Evolutionary conservation across 1,284 basidiomycete species (phyloP), one percentile per base, ranked within the genome.

Genomic region (Neolentinus lepideus): DNA sequence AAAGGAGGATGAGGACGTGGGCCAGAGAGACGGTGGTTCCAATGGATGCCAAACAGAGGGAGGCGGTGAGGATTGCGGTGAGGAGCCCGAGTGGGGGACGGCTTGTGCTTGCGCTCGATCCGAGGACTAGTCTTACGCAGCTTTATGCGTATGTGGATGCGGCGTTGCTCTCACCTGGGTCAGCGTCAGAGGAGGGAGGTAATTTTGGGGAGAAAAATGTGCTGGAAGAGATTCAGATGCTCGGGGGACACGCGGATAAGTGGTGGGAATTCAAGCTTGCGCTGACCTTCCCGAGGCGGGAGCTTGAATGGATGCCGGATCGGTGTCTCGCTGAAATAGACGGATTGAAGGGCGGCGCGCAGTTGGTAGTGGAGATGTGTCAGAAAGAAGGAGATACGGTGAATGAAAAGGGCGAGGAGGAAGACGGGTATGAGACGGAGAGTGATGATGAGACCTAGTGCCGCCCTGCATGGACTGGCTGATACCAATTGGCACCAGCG

Each of bases 251-350:
- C 24, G 61, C 67, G 12, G 72, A 75, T 21, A 69, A 73, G 47
- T 88, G 84, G 76, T 91, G 87, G 83, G 82, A 80, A 1, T 93
- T 93, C 75, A 77, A 74, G 56, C 72, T 93, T 36, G 80, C 80
- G 22, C 75, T 78, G 2, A 77, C 87, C 14, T 93, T 89, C 62
- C 91, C 91, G 2, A 73, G 89, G 53, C 71, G 74, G 52, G 82
- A 84, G 66, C 76, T 92, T 52, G 73, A 71, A 6, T 89, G 81
- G 80, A 62, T 64, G 24, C 53, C 69, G 0, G 69, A 63, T n/a
- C 63, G 64, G 50, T 10, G 22, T 16, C 68, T 92, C 6, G 72
- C 68, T 1, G 77, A 79, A 11, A 71, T 89, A 3, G 71, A 76
- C 2, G 77, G 73, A 12, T 67, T 92, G 52, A 76, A 73, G 58